These are phyloP conservation scores for Talaromyces pinophilus DNA, from an alignment of 2,329 filamentous ascomycete genomes.

Conservation along the genomic window DNA sequence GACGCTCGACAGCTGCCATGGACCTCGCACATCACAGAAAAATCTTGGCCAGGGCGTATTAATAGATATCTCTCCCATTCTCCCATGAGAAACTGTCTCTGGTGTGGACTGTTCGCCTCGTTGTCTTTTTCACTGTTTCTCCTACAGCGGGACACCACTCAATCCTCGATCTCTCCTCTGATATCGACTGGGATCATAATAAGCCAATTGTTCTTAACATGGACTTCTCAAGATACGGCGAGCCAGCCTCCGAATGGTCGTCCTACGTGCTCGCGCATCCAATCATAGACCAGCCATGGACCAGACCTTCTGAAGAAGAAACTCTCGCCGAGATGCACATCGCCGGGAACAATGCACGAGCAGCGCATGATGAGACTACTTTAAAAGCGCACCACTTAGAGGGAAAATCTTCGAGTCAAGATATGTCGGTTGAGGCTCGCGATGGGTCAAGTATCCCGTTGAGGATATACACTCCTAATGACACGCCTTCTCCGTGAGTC, in stretches of 20 bases:
- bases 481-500: slow-evolving; percentile 4
- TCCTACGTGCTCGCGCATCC: slow-evolving; percentile 14
- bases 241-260: slow-evolving; percentile 3
- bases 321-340: neutral
- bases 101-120: neutral
- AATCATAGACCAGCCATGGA: slow-evolving; percentile 8
- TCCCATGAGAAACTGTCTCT: neutral
- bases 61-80: neutral
- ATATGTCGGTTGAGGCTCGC: neutral
- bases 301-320: neutral
- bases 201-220: neutral
- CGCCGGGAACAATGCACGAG: neutral
- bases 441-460: slow-evolving; percentile 6
- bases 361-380: neutral
- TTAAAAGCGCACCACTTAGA: slow-evolving; percentile 2
- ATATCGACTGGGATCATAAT: neutral
- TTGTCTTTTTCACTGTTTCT: neutral
- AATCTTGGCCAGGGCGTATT: neutral
- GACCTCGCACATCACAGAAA: neutral
- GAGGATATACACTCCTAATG: neutral
- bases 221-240: slow-evolving; percentile 11
- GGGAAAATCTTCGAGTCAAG: neutral
- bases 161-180: neutral
- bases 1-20: neutral
- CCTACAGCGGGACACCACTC: neutral